A percentile compares a stretch with the other conserved stretches of the same genome.
Evolutionary conservation across 805 yeast species (phyloP).

Genomic region (Yamadazyma sp.): DNA sequence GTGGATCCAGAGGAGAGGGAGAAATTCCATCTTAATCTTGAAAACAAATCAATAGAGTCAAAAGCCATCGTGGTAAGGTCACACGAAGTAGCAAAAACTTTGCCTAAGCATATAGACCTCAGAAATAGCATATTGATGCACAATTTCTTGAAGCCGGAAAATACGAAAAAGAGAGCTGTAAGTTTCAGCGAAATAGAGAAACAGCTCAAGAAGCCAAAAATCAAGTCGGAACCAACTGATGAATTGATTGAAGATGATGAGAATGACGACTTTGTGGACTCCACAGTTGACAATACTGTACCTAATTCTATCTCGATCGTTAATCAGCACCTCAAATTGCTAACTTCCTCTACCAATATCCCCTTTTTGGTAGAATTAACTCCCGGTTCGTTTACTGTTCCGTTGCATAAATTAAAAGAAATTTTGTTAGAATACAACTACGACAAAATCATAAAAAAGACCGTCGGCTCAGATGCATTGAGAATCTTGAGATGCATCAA

Average conservation of each 20-base stretch:
- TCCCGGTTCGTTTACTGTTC: constrained; percentile 61
- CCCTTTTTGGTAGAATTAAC: constrained; percentile 61
- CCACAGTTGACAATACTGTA: constrained; percentile 21
- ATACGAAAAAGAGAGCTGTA: constrained; percentile 19
- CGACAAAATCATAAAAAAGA: constrained; percentile 57
- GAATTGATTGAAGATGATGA: constrained; percentile 4
- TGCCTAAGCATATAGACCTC: constrained; percentile 46
- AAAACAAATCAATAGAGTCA: constrained; percentile 32
- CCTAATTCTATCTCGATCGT: constrained; percentile 37
- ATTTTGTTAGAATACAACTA: constrained; percentile 48
- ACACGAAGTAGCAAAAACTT: constrained; percentile 30
- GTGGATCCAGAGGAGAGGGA: constrained; percentile 48
- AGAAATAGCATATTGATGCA: constrained; percentile 46
- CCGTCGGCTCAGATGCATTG: constrained; percentile 65
- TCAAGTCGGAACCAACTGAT: constrained; percentile 24
- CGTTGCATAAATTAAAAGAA: constrained; percentile 52
- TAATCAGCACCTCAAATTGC: constrained; percentile 67
- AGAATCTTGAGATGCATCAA: constrained; percentile 78
- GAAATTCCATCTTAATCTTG: constrained; percentile 27
- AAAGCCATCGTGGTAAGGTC: constrained; percentile 36
- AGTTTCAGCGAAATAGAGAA: constrained; percentile 18
- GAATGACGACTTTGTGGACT: constrained; percentile 17
- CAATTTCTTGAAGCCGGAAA: constrained; percentile 38
- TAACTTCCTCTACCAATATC: constrained; percentile 49
- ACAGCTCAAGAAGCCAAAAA: constrained; percentile 21